Percentiles rank a stretch among this genome's conserved stretches.
These are phyloP conservation scores for Cryphonectria japonica DNA, from an alignment of 2,329 filamentous ascomycete genomes.

Conservation along the genomic window DNA sequence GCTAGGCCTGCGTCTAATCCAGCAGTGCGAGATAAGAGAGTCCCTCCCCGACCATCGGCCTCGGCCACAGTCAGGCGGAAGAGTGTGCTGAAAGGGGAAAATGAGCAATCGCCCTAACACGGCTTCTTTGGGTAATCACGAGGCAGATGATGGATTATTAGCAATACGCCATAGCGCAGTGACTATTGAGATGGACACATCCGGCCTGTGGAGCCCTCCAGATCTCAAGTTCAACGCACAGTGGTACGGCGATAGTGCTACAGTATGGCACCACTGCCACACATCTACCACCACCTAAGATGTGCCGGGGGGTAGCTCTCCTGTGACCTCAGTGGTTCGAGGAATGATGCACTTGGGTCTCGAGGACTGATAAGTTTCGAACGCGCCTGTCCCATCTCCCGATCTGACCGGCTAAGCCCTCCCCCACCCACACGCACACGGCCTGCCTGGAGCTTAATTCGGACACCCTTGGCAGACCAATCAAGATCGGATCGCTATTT, in stretches of 20 bases:
- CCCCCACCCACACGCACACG: not conserved
- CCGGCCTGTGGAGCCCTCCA: not conserved
- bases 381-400: conserved; percentile 4
- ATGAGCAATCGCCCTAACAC: conserved; percentile 1
- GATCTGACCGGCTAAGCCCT: not conserved
- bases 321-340: conserved; percentile 10
- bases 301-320: not conserved
- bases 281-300: not conserved
- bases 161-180: conserved; percentile 3
- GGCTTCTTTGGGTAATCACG: not conserved
- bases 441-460: conserved; percentile 22
- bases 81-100: not conserved
- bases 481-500: conserved; percentile 5
- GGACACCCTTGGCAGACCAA: conserved; percentile 8
- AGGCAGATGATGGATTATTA: not conserved
- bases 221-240: not conserved
- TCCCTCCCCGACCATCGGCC: not conserved
- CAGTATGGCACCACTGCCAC: conserved; percentile 3
- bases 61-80: conserved; percentile 1
- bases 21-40: not conserved
- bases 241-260: not conserved
- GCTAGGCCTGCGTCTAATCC: not conserved
- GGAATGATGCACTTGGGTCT: not conserved
- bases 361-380: conserved; percentile 11
- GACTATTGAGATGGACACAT: conserved; percentile 1